Evolutionary conservation across 2,329 filamentous ascomycete genomes (phyloP), one percentile per base, ranked within the genome.

Genomic region (Sarocladium kiliense): DNA sequence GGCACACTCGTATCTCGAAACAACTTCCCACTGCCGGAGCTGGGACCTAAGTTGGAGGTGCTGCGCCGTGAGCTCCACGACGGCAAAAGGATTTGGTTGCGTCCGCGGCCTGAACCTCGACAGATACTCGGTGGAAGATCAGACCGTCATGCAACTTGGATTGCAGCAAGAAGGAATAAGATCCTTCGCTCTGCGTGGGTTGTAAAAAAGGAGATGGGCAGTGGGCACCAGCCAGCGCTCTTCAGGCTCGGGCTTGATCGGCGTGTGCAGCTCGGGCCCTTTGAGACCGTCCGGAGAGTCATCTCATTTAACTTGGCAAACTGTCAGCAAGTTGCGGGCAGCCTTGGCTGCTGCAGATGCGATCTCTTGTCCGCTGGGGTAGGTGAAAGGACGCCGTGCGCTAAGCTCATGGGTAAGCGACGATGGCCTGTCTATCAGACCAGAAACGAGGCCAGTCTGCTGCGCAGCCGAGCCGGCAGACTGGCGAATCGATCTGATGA

Each of bases 101-200:
- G 69, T 89, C 42, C 82, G 86, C 9, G 86, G 86, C 9, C 69
- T 89, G n/a, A 70, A 83, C 44, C 77, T 83, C 10, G 67, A 73
- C 2, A 73, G 77, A 42, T 82, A 84, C 64, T 73, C 75, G 0
- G 76, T 81, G 41, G 84, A 85, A 62, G 84, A 88, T 58, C 75
- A 85, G 59, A 78, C 82, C 12, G 75, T 85, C 45, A 75, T 87
- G 53, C 86, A 85, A 65, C 76, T 87, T 34, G 86, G 85, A 36
- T 72, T 89, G 12, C 81, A 86, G n/a, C n/a, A n/a, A n/a, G n/a
- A n/a, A n/a, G n/a, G n/a, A n/a, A n/a, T n/a, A n/a, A n/a, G n/a
- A n/a, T n/a, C n/a, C n/a, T n/a, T n/a, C n/a, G n/a, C n/a, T n/a
- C n/a, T n/a, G n/a, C n/a, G n/a, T n/a, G n/a, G n/a, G n/a, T n/a